Evolutionary conservation across 768 basidiomycete genomes (phyloP).

Genomic region (Tricholoma matsutake): DNA sequence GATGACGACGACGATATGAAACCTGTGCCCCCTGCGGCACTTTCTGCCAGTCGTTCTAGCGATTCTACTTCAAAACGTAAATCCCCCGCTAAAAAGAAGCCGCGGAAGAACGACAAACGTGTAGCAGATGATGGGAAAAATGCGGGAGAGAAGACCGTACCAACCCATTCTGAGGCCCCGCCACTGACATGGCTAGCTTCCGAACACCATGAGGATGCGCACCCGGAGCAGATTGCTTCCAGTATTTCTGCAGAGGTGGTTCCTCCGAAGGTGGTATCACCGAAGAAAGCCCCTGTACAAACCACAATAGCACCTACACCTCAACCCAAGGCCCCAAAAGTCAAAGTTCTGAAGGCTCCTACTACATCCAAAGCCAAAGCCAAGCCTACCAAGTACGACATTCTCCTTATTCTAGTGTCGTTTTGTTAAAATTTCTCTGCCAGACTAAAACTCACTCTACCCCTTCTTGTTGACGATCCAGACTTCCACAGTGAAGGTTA

Average conservation of each 20-base stretch:
- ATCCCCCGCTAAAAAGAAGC: constrained; percentile 46
- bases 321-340: neutral
- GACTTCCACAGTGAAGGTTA: constrained; percentile 63
- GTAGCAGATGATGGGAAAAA: constrained; percentile 44
- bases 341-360: constrained; percentile 37
- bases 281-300: constrained; percentile 36
- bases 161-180: constrained; percentile 34
- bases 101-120: constrained; percentile 52
- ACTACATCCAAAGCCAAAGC: constrained; percentile 33
- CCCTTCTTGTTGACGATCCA: constrained; percentile 45
- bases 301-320: too few relatives aligned
- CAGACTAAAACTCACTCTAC: constrained; percentile 27
- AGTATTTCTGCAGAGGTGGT: constrained; percentile 18
- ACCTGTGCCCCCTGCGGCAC: constrained; percentile 28
- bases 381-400: constrained; percentile 33
- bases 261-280: constrained; percentile 37
- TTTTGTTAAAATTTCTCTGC: constrained; percentile 9
- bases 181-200: constrained; percentile 43
- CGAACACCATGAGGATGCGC: constrained; percentile 35
- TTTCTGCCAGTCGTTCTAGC: constrained; percentile 23
- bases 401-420: neutral
- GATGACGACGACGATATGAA: constrained; percentile 38
- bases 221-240: constrained; percentile 22
- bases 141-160: constrained; percentile 39
- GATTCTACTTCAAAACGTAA: constrained; percentile 49